Base-by-base conservation (phyloP, 768 basidiomycete genomes). In the Suillus variegatus region DNA sequence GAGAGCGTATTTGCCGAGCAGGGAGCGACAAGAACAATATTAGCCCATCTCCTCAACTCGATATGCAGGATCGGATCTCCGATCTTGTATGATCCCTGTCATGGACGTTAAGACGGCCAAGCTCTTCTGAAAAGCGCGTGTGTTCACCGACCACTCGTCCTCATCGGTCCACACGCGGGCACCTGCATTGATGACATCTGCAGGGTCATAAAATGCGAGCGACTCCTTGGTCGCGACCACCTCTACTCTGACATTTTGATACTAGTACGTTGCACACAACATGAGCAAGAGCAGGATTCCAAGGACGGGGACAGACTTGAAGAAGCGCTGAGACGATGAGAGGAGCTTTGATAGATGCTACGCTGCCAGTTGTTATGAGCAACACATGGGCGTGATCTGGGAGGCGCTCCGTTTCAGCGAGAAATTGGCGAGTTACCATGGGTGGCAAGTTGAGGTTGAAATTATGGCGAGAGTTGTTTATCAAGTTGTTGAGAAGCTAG, bases 41-140 rank as follows among this genome's bases (percentile, higher is more conserved):
- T 2, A 25, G 25, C 25, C 25, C 25, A 25, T 2, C 25, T 25
- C 25, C 25, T 25, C 25, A 25, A 25, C 25, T 25, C 25, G 2
- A 25, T 25, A 25, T 99, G 97, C 36, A 98, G 83, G 64, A 99
- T 97, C 0, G 95, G 94, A 70, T 98, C 92, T 1, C 95, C 93
- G 58, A 96, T 86, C 66, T 84, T 85, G 72, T 86, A 93, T 71
- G 83, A 85, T 32, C 80, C 84, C 95, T 96, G 73, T 22, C 69
- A 22, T 14, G 38, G 16, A 1, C 35, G 18, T 22, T 35, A 22
- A 51, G 46, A 2, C 13, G n/a, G 18, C 20, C 10, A 58, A 43
- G 20, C 20, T 44, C 25, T 22, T 25, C 38, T 25, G 2, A 6
- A 40, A 14, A 49, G 20, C 36, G 49, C 13, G 44, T 16, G 44